These are phyloP conservation scores for Trichoderma reesei DNA, from an alignment of 495 filamentous ascomycete genomes.

Conservation along the genomic window DNA sequence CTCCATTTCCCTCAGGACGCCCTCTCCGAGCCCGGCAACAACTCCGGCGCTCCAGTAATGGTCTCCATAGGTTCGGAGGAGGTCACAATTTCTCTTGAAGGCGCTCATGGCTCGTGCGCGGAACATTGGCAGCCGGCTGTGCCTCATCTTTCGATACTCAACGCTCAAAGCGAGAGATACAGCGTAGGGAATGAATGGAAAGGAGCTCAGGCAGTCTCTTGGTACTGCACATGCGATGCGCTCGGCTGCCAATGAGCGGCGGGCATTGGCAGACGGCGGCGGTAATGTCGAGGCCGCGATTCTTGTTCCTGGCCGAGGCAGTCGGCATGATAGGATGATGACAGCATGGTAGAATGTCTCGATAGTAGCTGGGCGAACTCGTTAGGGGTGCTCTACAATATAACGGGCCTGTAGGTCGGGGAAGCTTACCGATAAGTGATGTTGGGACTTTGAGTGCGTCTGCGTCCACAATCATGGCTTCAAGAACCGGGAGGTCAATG, in stretches of 20 bases:
- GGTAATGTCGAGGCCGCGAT: constrained; percentile 32
- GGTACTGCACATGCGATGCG: constrained; percentile 53
- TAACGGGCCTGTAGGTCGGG: constrained; percentile 21
- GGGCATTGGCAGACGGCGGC: constrained; percentile 44
- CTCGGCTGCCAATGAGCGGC: constrained; percentile 54
- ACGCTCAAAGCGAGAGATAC: constrained; percentile 58
- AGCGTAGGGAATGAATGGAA: constrained; percentile 62
- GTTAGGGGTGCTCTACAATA: constrained; percentile 13
- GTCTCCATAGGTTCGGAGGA: constrained; percentile 45
- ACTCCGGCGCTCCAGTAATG: constrained; percentile 55
- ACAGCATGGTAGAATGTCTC: constrained; percentile 65
- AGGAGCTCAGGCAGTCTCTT: constrained; percentile 39
- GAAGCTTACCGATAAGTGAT: constrained; percentile 36
- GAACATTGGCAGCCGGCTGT: constrained; percentile 54
- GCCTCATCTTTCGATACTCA: constrained; percentile 60
- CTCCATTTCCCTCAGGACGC: constrained; percentile 16
- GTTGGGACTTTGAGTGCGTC: constrained; percentile 30
- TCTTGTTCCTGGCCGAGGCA: constrained; percentile 21
- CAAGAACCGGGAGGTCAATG: constrained; percentile 52
- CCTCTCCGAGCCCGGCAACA: constrained; percentile 47
- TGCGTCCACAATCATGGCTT: constrained; percentile 49
- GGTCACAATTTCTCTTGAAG: constrained; percentile 46
- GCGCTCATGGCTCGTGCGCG: constrained; percentile 49
- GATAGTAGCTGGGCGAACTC: constrained; percentile 38
- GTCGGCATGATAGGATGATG: constrained; percentile 47